A percentile compares a stretch with the other conserved stretches of the same genome.
These are phyloP conservation scores for Pistacia atlantica DNA, from an alignment of 345 rosid species.

Conservation along the genomic window DNA sequence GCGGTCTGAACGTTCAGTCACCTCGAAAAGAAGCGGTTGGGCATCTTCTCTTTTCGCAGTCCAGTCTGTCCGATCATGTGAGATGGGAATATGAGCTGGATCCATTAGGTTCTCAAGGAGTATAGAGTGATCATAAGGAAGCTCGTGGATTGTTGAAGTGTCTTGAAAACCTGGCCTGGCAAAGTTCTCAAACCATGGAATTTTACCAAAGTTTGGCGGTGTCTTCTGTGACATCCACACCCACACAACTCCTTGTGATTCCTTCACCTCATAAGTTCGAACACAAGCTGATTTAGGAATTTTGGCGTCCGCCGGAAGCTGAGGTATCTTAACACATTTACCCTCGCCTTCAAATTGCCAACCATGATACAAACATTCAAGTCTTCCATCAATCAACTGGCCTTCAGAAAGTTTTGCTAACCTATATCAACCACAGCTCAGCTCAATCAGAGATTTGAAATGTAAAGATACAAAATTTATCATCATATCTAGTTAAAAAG, in stretches of 20 bases:
- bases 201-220: constrained; percentile 58
- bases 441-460: neutral
- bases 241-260: constrained; percentile 93
- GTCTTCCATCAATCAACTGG: constrained; percentile 80
- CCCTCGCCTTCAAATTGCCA: constrained; percentile 96
- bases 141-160: constrained; percentile 73
- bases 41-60: constrained; percentile 89
- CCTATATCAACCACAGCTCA: constrained; percentile 36
- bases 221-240: constrained; percentile 88
- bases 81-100: constrained; percentile 93
- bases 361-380: constrained; percentile 93
- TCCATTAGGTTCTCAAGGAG: constrained; percentile 98
- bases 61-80: constrained; percentile 91
- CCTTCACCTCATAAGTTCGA: constrained; percentile 65
- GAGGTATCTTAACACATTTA: constrained; percentile 69
- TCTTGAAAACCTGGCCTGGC: constrained; percentile 79
- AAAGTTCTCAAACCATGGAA: constrained; percentile 93
- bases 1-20: constrained; percentile 65
- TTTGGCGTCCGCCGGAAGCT: constrained; percentile 80
- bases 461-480: neutral
- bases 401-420: constrained; percentile 95
- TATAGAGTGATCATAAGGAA: constrained; percentile 94
- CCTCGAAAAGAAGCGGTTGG: constrained; percentile 71
- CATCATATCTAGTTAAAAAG: neutral
- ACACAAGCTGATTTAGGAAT: constrained; percentile 87